Evolutionary conservation across 2,329 filamentous ascomycete species (phyloP), one percentile per base, ranked within the genome.

Genomic region (Alternaria arborescens): DNA sequence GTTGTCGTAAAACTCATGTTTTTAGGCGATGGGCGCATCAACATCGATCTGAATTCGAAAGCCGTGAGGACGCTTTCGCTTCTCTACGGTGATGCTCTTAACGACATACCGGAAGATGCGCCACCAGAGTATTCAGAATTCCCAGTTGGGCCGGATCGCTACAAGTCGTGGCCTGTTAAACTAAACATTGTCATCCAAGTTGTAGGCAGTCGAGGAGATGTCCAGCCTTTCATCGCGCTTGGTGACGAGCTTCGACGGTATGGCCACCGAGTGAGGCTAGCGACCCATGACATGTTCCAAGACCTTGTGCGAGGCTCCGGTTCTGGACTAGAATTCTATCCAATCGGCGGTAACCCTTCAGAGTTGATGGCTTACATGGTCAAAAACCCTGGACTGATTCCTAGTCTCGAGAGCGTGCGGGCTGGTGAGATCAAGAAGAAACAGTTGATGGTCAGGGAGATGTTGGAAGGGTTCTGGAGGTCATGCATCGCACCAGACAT

Each of bases 161-260:
- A 40, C 2, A 34, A 34, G 6, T 53, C 38, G 3, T 53, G 51
- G 51, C 38, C 40, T 11, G 12, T 53, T 10, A 43, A 32, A 5
- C 71, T 86, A 22, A 86, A 86, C 55, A 82, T 86, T 43, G 83
- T 86, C 5, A 85, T 87, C 51, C 85, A 86, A 57, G 82, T 86
- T 5, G 84, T 87, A 1, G 82, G 82, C 14, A 80, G 77, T 8
- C 78, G 82, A 24, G 85, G 85, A 6, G 85, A 87, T 66, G 83
- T 87, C 0, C 86, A 89, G 58, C 86, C 86, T 0, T 88, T 89
- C 56, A 77, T 89, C 47, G 84, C 86, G 0, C 77, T 89, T 1
- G 87, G 84, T 0, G 81, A 80, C 26, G 80, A 82, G 12, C 70
- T 88, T 0, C 73, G 80, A 12, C 36, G 48, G 18, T 68, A 73